A percentile compares a stretch with the other conserved stretches of the same genome.
Conservation (phyloP, 108 stramenopile species). For the Aurantiochytrium sp. region DNA sequence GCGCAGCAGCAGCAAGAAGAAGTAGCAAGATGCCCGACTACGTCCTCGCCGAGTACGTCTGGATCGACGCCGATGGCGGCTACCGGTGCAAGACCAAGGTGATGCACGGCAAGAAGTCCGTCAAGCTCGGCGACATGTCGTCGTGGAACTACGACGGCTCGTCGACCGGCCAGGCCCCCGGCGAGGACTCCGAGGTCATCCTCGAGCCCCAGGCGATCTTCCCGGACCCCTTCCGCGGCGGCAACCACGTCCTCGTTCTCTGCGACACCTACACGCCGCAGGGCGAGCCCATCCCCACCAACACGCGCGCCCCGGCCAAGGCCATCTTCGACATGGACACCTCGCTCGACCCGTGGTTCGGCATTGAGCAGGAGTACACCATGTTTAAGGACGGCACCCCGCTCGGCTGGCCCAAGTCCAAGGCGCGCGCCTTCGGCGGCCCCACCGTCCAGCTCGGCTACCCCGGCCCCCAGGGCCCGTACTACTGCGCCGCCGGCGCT, state of each 20-base stretch:
- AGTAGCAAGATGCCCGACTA: not conserved
- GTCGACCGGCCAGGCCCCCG: slow-evolving; percentile 89
- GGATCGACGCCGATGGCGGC: slow-evolving; percentile 69
- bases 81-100: slow-evolving; percentile 26
- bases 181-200: slow-evolving; percentile 77
- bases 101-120: not conserved
- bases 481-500: slow-evolving; percentile 76
- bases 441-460: slow-evolving; percentile 58
- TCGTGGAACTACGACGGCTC: slow-evolving; percentile 94
- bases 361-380: slow-evolving; percentile 96
- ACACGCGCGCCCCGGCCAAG: slow-evolving; percentile 67
- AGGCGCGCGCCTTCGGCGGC: not conserved
- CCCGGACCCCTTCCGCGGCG: slow-evolving; percentile 85
- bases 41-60: slow-evolving; percentile 79
- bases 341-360: slow-evolving; percentile 59
- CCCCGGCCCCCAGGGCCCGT: slow-evolving; percentile 78
- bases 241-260: slow-evolving; percentile 86
- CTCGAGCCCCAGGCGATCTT: slow-evolving; percentile 73
- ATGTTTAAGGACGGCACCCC: slow-evolving; percentile 88
- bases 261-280: slow-evolving; percentile 89
- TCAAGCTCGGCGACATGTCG: slow-evolving; percentile 62
- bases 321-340: slow-evolving; percentile 69
- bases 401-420: slow-evolving; percentile 80
- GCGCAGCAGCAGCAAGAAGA: not conserved
- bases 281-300: slow-evolving; percentile 74